Conservation (phyloP, 177 flowering plant species). For the Vitis hybrid region DNA sequence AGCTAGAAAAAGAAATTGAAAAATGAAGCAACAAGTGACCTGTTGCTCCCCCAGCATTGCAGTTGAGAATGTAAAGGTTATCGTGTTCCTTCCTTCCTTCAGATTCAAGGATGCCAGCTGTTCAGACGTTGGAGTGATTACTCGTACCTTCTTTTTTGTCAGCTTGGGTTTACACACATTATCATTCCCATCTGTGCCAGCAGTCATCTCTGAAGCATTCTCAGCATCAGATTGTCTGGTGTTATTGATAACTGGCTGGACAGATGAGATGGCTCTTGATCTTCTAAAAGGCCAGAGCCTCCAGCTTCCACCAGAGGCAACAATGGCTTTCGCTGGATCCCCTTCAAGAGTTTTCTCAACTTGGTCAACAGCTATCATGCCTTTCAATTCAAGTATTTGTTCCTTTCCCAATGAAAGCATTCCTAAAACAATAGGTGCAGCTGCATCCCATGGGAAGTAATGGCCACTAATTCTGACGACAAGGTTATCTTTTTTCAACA, state of each 20-base stretch:
- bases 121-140: slow-evolving; percentile 72
- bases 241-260: slow-evolving; percentile 19
- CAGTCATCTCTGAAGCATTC: slow-evolving; percentile 22
- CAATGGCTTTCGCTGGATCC: slow-evolving; percentile 35
- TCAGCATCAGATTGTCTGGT: slow-evolving; percentile 21
- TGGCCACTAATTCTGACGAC: slow-evolving; percentile 47
- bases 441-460: slow-evolving; percentile 39
- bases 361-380: slow-evolving; percentile 46
- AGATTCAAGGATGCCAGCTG: slow-evolving; percentile 81
- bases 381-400: slow-evolving; percentile 33
- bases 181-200: slow-evolving; percentile 19
- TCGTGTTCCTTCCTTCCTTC: slow-evolving; percentile 72
- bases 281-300: slow-evolving; percentile 71
- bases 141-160: slow-evolving; percentile 44
- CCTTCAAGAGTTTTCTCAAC: slow-evolving; percentile 42
- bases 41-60: slow-evolving; percentile 87
- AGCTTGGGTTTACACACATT: slow-evolving; percentile 18
- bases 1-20: background rate
- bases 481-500: slow-evolving; percentile 47
- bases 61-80: slow-evolving; percentile 87
- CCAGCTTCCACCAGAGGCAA: slow-evolving; percentile 56
- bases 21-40: slow-evolving; percentile 43
- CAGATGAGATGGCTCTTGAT: slow-evolving; percentile 36
- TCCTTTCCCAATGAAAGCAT: slow-evolving; percentile 22
- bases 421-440: slow-evolving; percentile 18